Evolutionary conservation across 768 basidiomycete species (phyloP).

Genomic region (Mycena vitilis): DNA sequence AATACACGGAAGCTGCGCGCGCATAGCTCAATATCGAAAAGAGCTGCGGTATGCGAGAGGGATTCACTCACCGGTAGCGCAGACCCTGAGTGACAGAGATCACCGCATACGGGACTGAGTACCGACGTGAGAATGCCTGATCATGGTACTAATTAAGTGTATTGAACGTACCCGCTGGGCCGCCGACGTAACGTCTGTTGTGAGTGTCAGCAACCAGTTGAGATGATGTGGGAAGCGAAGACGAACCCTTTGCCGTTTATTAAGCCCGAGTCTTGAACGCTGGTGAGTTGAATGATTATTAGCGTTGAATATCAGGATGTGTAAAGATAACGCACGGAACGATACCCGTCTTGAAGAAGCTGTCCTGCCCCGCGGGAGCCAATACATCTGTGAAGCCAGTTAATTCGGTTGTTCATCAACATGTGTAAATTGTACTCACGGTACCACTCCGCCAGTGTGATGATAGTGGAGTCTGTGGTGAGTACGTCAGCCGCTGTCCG

Average conservation of each 20-base stretch:
- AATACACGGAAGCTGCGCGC: conserved; percentile 59
- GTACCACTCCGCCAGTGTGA: conserved; percentile 18
- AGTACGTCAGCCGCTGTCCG: no score
- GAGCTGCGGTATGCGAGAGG: conserved; percentile 39
- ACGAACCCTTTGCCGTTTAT: conserved; percentile 53
- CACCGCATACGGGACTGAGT: conserved; percentile 49
- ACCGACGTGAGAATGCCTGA: conserved; percentile 29
- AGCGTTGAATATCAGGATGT: not conserved
- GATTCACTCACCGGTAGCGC: conserved; percentile 55
- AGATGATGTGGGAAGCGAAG: not conserved
- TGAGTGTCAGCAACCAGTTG: not conserved
- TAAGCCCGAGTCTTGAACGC: conserved; percentile 52
- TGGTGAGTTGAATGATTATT: conserved; percentile 9
- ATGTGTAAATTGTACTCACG: not conserved
- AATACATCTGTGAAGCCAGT: not conserved
- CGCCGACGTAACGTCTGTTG: conserved; percentile 51
- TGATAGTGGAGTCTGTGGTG: not conserved
- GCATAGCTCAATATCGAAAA: conserved; percentile 43
- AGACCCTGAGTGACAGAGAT: conserved; percentile 53
- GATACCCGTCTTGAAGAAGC: conserved; percentile 46
- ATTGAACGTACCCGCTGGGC: conserved; percentile 47
- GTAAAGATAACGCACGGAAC: conserved; percentile 41
- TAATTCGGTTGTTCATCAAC: not conserved
- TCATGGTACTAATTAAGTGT: conserved; percentile 36
- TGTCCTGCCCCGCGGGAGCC: conserved; percentile 37